A percentile compares a stretch with the other conserved stretches of the same genome.
phyloP scores from a whole-genome alignment of 2,329 filamentous ascomycete genomes.

The Aspergillus pseudoglaucus region DNA sequence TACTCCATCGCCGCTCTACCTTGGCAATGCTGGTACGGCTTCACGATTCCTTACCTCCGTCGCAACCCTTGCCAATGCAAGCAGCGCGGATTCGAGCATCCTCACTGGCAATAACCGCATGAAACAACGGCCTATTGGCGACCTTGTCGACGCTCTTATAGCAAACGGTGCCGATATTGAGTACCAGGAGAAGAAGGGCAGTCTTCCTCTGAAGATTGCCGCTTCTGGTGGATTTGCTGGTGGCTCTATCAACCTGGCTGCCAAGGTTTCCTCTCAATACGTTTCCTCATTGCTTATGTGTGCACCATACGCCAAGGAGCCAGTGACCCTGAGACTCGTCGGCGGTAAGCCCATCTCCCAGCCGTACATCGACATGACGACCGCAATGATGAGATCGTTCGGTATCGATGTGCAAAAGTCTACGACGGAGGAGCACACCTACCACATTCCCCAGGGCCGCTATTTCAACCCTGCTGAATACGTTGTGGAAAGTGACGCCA shows the following conservation, averaged over 20 bases:
- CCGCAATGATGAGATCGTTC: constrained; percentile 93
- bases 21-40: constrained; percentile 94
- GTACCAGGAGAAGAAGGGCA: constrained; percentile 76
- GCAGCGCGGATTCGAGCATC: constrained; percentile 60
- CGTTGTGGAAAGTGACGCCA: constrained; percentile 91
- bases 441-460: constrained; percentile 78
- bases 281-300: constrained; percentile 96
- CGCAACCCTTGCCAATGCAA: constrained; percentile 69
- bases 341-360: constrained; percentile 98
- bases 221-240: constrained; percentile 78
- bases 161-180: constrained; percentile 81
- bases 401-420: constrained; percentile 76
- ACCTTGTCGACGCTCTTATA: constrained; percentile 82
- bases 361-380: constrained; percentile 97
- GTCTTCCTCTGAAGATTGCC: constrained; percentile 74
- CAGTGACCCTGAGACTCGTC: constrained; percentile 81
- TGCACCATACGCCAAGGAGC: constrained; percentile 89
- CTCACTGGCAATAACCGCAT: constrained; percentile 92
- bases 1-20: constrained; percentile 70
- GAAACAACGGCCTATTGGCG: constrained; percentile 90
- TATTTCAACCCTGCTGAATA: constrained; percentile 85
- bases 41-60: constrained; percentile 93
- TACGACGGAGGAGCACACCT: constrained; percentile 74
- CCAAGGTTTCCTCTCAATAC: constrained; percentile 97
- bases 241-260: constrained; percentile 82